Evolutionary conservation across 1,284 basidiomycete genomes (phyloP).

Genomic region (Cutaneotrichosporon curvatum): DNA sequence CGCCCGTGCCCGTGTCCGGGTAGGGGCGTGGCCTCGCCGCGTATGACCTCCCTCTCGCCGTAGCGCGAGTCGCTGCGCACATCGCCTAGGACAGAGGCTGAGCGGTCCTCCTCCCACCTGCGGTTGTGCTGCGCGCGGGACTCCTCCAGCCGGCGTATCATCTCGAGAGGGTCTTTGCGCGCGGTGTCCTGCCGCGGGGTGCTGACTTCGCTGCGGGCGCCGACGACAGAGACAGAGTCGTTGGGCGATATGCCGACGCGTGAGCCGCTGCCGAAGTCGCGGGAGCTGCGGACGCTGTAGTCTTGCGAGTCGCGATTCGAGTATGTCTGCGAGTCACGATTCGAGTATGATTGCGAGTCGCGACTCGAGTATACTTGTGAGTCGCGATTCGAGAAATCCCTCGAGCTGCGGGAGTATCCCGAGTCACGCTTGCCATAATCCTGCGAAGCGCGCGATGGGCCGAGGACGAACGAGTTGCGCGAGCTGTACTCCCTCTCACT

Average conservation of each 20-base stretch:
- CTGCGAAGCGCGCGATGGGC: neutral
- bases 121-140: constrained; percentile 24
- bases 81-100: constrained; percentile 15
- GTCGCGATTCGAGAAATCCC: neutral
- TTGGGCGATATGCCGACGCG: constrained; percentile 26
- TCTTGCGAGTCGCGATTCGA: neutral
- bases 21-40: neutral
- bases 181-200: constrained; percentile 1
- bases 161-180: constrained; percentile 36
- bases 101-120: constrained; percentile 32
- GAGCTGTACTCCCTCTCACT: constrained; percentile 5
- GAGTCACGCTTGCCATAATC: neutral
- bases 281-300: constrained; percentile 1
- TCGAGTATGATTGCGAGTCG: neutral
- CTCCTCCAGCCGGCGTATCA: constrained; percentile 34
- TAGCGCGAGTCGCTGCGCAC: constrained; percentile 1
- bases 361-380: neutral
- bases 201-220: constrained; percentile 11
- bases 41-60: constrained; percentile 12
- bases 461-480: constrained; percentile 7
- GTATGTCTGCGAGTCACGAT: neutral
- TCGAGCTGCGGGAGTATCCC: neutral
- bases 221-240: constrained; percentile 37
- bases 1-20: constrained; percentile 2
- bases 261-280: constrained; percentile 10